These are phyloP conservation scores for Peltaster fructicola DNA, from an alignment of 2,329 filamentous ascomycete species.

Conservation along the genomic window DNA sequence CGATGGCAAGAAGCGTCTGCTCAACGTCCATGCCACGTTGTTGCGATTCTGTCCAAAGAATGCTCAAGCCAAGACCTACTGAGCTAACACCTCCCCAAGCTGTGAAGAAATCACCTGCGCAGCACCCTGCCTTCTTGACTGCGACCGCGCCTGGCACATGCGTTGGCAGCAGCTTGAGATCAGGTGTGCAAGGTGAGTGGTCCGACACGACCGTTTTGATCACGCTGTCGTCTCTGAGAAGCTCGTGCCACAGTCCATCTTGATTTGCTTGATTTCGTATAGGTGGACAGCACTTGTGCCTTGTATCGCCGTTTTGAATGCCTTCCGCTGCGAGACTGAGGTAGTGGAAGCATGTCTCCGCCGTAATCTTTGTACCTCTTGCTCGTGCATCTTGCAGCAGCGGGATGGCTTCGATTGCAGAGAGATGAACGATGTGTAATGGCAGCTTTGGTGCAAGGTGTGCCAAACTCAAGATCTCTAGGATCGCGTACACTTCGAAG, in stretches of 20 bases:
- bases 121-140: conserved; percentile 14
- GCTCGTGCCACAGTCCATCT: conserved; percentile 70
- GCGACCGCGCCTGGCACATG: conserved; percentile 36
- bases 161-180: conserved; percentile 71
- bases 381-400: conserved; percentile 56
- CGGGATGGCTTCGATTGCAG: conserved; percentile 73
- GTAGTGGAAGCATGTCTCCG: conserved; percentile 93
- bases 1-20: conserved; percentile 56
- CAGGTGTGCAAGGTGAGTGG: conserved; percentile 88
- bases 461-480: conserved; percentile 68
- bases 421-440: conserved; percentile 86
- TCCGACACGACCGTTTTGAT: conserved; percentile 88
- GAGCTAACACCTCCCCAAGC: conserved; percentile 95
- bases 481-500: conserved; percentile 82
- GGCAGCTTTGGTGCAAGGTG: conserved; percentile 64
- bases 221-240: conserved; percentile 47
- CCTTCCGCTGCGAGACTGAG: conserved; percentile 68
- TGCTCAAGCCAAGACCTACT: conserved; percentile 79
- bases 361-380: conserved; percentile 67
- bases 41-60: conserved; percentile 64
- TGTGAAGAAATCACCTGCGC: conserved; percentile 72
- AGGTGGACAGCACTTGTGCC: conserved; percentile 90
- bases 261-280: conserved; percentile 71
- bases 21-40: conserved; percentile 36
- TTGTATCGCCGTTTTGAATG: conserved; percentile 67